Conservation (phyloP, 1,284 basidiomycete species). For the Cryptococcus sp. region DNA sequence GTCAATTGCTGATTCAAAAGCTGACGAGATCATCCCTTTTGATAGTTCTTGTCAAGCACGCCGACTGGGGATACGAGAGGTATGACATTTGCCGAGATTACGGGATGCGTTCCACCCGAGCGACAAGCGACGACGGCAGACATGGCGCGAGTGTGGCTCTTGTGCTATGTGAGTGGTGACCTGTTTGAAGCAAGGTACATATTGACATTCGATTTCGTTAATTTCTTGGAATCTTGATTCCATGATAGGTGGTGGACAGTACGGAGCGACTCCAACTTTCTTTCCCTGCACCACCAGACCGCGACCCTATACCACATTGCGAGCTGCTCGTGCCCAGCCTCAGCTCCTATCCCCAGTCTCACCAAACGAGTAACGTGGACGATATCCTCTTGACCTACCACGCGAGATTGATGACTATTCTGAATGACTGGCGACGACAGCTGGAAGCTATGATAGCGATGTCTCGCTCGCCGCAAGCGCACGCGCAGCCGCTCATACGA, state of each 20-base stretch:
- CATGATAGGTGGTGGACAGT: slow-evolving; percentile 34
- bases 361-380: slow-evolving; percentile 2
- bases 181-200: too few relatives aligned
- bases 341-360: not conserved
- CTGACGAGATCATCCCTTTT: too few relatives aligned
- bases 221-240: too few relatives aligned
- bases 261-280: slow-evolving; percentile 30
- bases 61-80: slow-evolving; percentile 2
- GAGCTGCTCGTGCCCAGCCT: slow-evolving; percentile 19
- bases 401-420: slow-evolving; percentile 37
- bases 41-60: slow-evolving; percentile 15
- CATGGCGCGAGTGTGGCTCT: slow-evolving; percentile 46
- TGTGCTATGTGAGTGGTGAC: slow-evolving; percentile 40
- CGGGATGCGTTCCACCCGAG: slow-evolving; percentile 38
- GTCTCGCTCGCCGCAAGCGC: not conserved
- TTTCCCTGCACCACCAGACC: slow-evolving; percentile 5
- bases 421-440: slow-evolving; percentile 32
- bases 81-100: slow-evolving; percentile 33
- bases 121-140: slow-evolving; percentile 34
- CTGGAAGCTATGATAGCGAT: slow-evolving; percentile 1
- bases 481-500: slow-evolving; percentile 9
- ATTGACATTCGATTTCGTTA: too few relatives aligned
- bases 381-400: slow-evolving; percentile 44
- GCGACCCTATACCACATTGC: slow-evolving; percentile 31
- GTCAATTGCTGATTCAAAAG: too few relatives aligned